Evolutionary conservation across 305 asterid genomes (phyloP).

Genomic region (Ajuga reptans): DNA sequence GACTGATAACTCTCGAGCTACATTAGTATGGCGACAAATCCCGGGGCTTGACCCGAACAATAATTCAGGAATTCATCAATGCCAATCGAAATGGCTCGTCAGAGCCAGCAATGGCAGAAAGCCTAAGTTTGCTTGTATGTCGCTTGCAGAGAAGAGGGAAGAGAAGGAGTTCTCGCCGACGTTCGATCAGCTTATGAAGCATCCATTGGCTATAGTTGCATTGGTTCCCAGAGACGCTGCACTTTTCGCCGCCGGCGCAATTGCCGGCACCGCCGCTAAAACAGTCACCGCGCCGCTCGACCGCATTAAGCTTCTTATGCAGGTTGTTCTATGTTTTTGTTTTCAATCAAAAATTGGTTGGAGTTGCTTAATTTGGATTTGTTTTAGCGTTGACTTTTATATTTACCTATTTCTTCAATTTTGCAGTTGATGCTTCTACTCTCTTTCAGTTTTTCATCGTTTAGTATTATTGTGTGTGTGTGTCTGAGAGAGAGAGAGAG

Average conservation of each 20-base stretch:
- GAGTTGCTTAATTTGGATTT: not conserved
- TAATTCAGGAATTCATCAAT: slow-evolving; percentile 17
- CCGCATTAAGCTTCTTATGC: slow-evolving; percentile 84
- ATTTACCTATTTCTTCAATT: not conserved
- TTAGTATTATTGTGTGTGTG: not conserved
- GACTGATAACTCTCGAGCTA: slow-evolving; percentile 27
- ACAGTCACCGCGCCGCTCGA: slow-evolving; percentile 90
- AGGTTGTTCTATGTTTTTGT: slow-evolving; percentile 32
- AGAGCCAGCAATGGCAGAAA: slow-evolving; percentile 14
- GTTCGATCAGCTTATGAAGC: slow-evolving; percentile 53
- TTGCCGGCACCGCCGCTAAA: slow-evolving; percentile 85
- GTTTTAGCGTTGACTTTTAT: not conserved
- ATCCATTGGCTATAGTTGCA: slow-evolving; percentile 66
- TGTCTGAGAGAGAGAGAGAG: not conserved
- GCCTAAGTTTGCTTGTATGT: slow-evolving; percentile 53
- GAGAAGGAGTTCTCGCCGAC: slow-evolving; percentile 51
- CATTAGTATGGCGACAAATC: slow-evolving; percentile 36
- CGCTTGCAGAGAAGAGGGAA: slow-evolving; percentile 44
- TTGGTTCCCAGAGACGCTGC: slow-evolving; percentile 76
- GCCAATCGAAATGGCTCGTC: slow-evolving; percentile 19
- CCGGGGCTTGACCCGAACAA: slow-evolving; percentile 37
- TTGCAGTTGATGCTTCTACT: not conserved
- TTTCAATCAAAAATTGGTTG: not conserved
- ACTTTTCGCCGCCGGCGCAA: slow-evolving; percentile 81
- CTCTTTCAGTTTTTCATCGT: not conserved